Evolutionary conservation across 169 alveolate genomes (phyloP).

Genomic region (Hepatocystis sp.): DNA sequence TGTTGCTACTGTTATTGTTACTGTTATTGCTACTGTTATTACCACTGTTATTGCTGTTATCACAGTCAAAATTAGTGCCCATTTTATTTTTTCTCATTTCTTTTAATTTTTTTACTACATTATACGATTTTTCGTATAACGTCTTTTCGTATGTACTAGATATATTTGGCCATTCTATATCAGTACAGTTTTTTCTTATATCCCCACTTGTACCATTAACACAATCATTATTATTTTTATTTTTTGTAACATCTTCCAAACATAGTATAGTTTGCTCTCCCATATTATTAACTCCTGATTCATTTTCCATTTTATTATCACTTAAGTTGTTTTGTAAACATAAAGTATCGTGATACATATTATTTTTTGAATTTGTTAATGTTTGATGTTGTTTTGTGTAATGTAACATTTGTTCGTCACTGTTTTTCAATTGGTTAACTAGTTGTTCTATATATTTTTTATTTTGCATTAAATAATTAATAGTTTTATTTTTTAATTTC

Average conservation of each 20-base stretch:
- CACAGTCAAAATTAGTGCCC: neutral
- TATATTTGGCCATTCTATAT: neutral
- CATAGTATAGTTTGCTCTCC: neutral
- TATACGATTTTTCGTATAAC: conserved; percentile 37
- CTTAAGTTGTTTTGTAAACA: neutral
- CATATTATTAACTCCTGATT: neutral
- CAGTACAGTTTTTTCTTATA: conserved; percentile 1
- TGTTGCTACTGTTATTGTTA: neutral
- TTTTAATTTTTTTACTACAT: conserved; percentile 31
- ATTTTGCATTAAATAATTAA: conserved; percentile 37
- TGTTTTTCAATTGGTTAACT: neutral
- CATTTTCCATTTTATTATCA: neutral
- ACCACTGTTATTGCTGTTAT: neutral
- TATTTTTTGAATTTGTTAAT: neutral
- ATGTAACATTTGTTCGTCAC: neutral
- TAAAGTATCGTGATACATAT: neutral
- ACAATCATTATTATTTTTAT: too few relatives aligned
- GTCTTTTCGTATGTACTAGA: conserved; percentile 42
- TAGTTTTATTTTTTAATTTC: conserved; percentile 25
- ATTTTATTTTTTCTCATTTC: conserved; percentile 7
- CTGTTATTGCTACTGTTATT: conserved; percentile 6
- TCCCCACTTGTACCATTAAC: neutral
- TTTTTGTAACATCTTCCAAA: too few relatives aligned
- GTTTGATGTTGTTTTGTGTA: neutral
- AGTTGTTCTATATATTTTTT: conserved; percentile 42